Percentiles rank a stretch among this genome's conserved stretches.
These are phyloP conservation scores for Syzygium malaccense DNA, from an alignment of 441 rosid genomes.

Conservation along the genomic window DNA sequence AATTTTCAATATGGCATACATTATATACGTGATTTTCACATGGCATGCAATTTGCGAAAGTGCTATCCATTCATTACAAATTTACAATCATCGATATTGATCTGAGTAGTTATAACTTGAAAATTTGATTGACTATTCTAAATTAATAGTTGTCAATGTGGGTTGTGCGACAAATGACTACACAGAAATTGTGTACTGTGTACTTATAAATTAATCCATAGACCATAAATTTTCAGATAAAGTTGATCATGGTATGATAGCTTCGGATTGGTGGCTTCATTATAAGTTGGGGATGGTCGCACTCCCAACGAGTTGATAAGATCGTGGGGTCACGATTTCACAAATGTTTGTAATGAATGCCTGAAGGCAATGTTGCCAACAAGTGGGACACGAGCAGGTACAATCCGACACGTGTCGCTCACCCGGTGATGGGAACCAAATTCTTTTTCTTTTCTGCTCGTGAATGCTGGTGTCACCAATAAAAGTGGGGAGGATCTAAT, in stretches of 20 bases:
- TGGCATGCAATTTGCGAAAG: no score
- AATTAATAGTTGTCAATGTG: neutral
- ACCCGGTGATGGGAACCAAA: neutral
- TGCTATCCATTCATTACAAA: no score
- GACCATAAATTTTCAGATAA: neutral
- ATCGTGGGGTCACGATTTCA: neutral
- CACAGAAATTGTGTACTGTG: neutral
- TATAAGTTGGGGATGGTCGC: neutral
- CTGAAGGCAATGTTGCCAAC: neutral
- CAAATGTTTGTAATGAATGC: neutral
- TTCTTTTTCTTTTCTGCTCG: neutral
- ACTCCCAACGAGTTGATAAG: neutral
- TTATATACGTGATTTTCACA: neutral
- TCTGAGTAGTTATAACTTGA: neutral
- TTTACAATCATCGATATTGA: neutral
- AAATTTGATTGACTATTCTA: neutral
- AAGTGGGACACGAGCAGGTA: neutral
- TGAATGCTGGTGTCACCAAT: neutral
- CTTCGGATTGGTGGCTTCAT: neutral
- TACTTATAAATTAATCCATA: neutral
- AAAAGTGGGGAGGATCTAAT: conserved; percentile 9
- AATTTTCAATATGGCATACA: neutral
- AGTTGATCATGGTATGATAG: neutral
- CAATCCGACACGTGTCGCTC: neutral
- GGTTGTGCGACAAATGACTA: neutral